Base-by-base conservation (phyloP, 371 early-diverging fungal genomes). In the Phascolomyces articulosus region DNA sequence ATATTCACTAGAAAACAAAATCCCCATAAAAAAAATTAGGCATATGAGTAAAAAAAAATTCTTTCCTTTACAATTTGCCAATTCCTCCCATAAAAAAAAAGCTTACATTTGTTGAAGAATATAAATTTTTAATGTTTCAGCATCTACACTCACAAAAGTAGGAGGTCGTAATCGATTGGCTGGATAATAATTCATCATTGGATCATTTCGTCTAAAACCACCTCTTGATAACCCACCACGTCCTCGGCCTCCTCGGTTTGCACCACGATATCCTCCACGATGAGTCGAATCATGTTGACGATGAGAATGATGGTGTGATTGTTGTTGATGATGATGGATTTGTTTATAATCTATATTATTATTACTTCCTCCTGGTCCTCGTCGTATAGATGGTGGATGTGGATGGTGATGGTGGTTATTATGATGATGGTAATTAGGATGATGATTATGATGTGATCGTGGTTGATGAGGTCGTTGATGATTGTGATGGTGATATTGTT, bases 51-150 rank as follows among this genome's bases (percentile, higher is more conserved):
- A n/a, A n/a, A n/a, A n/a, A n/a, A n/a, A n/a, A n/a, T n/a, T n/a
- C 34, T 2, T 11, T 34, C 34, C 34, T 34, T 34, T 34, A 9
- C 2, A 31, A 6, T 6, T 34, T 34, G 9, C 34, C 0, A 0
- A 0, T 34, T 2, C 34, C 34, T 34, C 1, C 38, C 18, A 44
- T 4, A 13, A 24, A 64, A 78, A n/a, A n/a, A n/a, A n/a, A n/a
- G n/a, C n/a, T 73, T 79, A 86, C 87, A 87, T 76, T 75, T 87
- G 87, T 40, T 85, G 87, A 62, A 86, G 74, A 63, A 87, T 82
- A 49, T 84, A 85, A 13, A 68, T 53, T 74, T 85, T 85, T 63
- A 87, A 73, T 1, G 83, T 79, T n/a, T 84, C 87, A 11, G 77
- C 71, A 66, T 87, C 85, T 1, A 70, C 69, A 13, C 68, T 74